Evolutionary conservation across 768 basidiomycete species (phyloP).

Genomic region (Tremella yokohamensis): DNA sequence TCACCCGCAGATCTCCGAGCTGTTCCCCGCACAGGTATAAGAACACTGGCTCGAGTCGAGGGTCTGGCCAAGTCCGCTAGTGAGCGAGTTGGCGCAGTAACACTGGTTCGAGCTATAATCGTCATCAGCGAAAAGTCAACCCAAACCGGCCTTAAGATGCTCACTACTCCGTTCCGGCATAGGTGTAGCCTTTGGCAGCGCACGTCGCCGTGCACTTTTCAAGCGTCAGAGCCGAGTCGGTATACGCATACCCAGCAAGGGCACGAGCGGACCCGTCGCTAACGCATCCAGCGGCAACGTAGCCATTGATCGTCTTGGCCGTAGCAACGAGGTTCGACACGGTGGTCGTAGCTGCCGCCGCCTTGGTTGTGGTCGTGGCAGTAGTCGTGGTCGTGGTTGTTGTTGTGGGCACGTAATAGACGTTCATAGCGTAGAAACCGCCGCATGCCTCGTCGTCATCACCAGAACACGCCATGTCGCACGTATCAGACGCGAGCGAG

Average conservation of each 20-base stretch:
- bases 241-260: not conserved
- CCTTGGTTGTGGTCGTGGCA: no score
- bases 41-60: slow-evolving; percentile 11
- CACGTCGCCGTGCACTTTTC: slow-evolving; percentile 11
- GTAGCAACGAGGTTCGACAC: no score
- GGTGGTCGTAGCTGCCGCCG: no score
- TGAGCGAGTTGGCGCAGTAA: slow-evolving; percentile 1
- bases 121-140: not conserved
- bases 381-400: no score
- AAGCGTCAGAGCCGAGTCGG: slow-evolving; percentile 6
- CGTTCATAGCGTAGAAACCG: slow-evolving; percentile 38
- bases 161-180: slow-evolving; percentile 9
- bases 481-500: slow-evolving; percentile 18
- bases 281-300: not conserved
- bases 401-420: slow-evolving; percentile 29
- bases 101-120: slow-evolving; percentile 8
- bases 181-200: not conserved
- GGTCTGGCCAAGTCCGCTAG: not conserved
- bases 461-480: slow-evolving; percentile 45
- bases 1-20: slow-evolving; percentile 19
- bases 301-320: no score
- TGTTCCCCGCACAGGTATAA: slow-evolving; percentile 19
- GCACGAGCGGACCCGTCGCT: slow-evolving; percentile 7
- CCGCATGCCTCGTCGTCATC: slow-evolving; percentile 48
- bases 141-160: no score